Percentiles rank a stretch among this genome's conserved stretches.
phyloP scores from a whole-genome alignment of 2,329 filamentous ascomycete species.

The Coniosporium tulheliwenetii region DNA sequence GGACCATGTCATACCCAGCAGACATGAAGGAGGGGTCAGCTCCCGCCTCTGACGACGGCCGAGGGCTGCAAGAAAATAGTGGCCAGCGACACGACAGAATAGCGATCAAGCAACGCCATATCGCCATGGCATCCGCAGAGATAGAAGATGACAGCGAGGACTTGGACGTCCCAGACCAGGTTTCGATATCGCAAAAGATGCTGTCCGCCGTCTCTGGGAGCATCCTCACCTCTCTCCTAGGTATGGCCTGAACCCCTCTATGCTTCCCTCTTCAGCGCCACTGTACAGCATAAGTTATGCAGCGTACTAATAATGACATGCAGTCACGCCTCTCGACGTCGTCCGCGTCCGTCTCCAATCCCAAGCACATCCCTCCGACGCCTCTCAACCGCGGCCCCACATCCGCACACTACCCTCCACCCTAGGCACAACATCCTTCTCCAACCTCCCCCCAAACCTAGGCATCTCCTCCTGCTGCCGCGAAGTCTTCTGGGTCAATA shows the following conservation, averaged over 20 bases:
- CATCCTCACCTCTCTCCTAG: slow-evolving; percentile 73
- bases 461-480: slow-evolving; percentile 91
- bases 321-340: slow-evolving; percentile 91
- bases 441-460: slow-evolving; percentile 64
- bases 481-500: slow-evolving; percentile 92
- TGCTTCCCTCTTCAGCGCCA: not conserved
- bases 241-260: slow-evolving; percentile 35
- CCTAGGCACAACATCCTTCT: slow-evolving; percentile 28
- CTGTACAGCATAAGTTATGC: not conserved
- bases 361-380: slow-evolving; percentile 45
- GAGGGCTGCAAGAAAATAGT: not conserved
- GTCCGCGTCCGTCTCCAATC: slow-evolving; percentile 91
- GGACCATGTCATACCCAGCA: no score
- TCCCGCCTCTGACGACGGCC: not conserved
- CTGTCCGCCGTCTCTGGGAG: slow-evolving; percentile 83
- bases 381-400: slow-evolving; percentile 26
- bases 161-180: slow-evolving; percentile 34
- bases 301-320: slow-evolving; percentile 3
- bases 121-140: slow-evolving; percentile 11
- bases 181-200: slow-evolving; percentile 84
- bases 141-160: slow-evolving; percentile 19
- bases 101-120: slow-evolving; percentile 3
- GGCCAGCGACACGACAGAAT: slow-evolving; percentile 24
- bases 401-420: slow-evolving; percentile 34
- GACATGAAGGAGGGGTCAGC: no score